phyloP scores from a whole-genome alignment of 2,329 filamentous ascomycete species.

The Verticillium nonalfalfae region DNA sequence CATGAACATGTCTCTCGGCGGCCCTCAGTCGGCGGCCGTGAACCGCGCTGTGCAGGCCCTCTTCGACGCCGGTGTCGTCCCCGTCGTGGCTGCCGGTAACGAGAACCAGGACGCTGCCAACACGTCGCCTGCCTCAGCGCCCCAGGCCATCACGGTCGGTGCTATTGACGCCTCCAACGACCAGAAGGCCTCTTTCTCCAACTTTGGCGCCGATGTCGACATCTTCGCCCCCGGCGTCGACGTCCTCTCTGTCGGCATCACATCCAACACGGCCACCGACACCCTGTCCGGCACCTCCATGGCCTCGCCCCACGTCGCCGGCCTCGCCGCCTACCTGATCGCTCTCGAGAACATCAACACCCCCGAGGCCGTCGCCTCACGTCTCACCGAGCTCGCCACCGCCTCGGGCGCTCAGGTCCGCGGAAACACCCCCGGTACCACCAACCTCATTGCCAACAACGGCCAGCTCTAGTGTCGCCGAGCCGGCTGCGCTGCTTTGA shows the following conservation, averaged over 20 bases:
- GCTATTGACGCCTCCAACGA: conserved; percentile 48
- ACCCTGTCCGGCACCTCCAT: conserved; percentile 52
- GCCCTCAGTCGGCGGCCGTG: conserved; percentile 38
- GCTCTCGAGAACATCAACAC: conserved; percentile 41
- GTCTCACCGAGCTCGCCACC: conserved; percentile 48
- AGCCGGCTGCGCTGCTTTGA: background rate
- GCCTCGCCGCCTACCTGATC: conserved; percentile 64
- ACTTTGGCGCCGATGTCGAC: conserved; percentile 48
- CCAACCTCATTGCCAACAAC: conserved; percentile 51
- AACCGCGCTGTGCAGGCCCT: conserved; percentile 49
- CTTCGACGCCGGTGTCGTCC: conserved; percentile 43
- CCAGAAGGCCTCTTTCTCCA: conserved; percentile 46
- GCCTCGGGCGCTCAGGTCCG: conserved; percentile 35
- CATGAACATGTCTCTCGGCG: conserved; percentile 59
- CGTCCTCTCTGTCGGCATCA: conserved; percentile 46
- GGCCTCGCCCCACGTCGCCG: conserved; percentile 62
- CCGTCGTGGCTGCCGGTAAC: conserved; percentile 57
- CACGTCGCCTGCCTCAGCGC: conserved; percentile 47
- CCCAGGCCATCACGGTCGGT: conserved; percentile 53
- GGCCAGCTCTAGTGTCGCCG: conserved; percentile 25
- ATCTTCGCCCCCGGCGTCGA: conserved; percentile 51
- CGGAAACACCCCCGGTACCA: conserved; percentile 37
- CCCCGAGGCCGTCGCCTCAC: conserved; percentile 34
- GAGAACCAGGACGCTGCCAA: conserved; percentile 43
- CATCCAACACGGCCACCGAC: conserved; percentile 35